phyloP scores from a whole-genome alignment of 257 asterid genomes.

The Capsicum chinense region DNA sequence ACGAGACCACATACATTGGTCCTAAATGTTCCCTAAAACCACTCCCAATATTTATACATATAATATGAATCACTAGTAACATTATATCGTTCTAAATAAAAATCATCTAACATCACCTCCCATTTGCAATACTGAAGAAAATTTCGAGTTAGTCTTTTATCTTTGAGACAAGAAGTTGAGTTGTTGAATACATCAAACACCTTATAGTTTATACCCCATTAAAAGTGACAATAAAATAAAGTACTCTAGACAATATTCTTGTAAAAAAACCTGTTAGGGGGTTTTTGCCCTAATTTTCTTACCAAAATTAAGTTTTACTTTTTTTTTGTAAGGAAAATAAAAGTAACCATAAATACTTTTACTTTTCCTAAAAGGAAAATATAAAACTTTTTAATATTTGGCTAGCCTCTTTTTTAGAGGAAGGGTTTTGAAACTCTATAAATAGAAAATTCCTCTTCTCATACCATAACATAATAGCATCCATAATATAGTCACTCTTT shows the following conservation, averaged over 20 bases:
- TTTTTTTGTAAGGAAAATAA: too few species aligned
- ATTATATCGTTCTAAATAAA: constrained; percentile 2
- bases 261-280: neutral
- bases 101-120: neutral
- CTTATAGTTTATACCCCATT: neutral
- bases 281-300: too few species aligned
- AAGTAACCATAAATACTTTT: too few species aligned
- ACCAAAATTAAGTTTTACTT: too few species aligned
- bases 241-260: neutral
- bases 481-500: too few species aligned
- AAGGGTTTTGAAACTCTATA: too few species aligned
- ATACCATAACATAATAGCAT: too few species aligned
- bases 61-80: neutral
- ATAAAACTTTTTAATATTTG: too few species aligned
- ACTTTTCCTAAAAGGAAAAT: too few species aligned
- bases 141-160: neutral
- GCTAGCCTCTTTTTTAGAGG: too few species aligned
- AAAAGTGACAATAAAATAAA: neutral
- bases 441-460: too few species aligned
- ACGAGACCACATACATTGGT: neutral
- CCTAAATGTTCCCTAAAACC: neutral
- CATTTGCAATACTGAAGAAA: neutral
- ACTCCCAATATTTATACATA: neutral
- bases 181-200: neutral
- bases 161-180: neutral